Percentiles rank a stretch among this genome's conserved stretches.
These are phyloP conservation scores for Phytophthora brassicae DNA, from an alignment of 352 stramenopile species.

Conservation along the genomic window DNA sequence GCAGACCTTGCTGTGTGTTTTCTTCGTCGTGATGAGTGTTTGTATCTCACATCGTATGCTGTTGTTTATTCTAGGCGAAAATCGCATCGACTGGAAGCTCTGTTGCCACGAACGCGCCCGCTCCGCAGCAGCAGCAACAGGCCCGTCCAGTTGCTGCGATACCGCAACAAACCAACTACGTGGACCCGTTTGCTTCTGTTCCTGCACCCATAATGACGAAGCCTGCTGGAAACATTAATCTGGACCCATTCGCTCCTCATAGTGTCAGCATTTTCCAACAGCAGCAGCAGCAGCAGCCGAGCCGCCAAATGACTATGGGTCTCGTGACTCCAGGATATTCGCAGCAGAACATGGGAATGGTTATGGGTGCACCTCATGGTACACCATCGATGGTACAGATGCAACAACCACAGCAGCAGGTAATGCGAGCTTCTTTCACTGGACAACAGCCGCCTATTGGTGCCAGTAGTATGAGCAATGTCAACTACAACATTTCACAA, in stretches of 20 bases:
- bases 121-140: slow-evolving; percentile 26
- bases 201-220: slow-evolving; percentile 46
- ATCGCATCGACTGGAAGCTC: slow-evolving; percentile 22
- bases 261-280: slow-evolving; percentile 26
- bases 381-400: slow-evolving; percentile 24
- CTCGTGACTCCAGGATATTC: slow-evolving; percentile 30
- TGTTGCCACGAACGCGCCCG: not conserved
- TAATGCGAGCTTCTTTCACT: slow-evolving; percentile 20
- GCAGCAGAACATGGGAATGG: slow-evolving; percentile 19
- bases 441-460: slow-evolving; percentile 23
- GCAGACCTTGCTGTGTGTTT: too few relatives aligned
- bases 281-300: slow-evolving; percentile 27
- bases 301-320: slow-evolving; percentile 14
- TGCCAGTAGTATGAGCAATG: slow-evolving; percentile 26
- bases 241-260: slow-evolving; percentile 49
- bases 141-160: slow-evolving; percentile 12
- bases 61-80: slow-evolving; percentile 29
- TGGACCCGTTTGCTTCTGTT: slow-evolving; percentile 65
- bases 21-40: too few relatives aligned
- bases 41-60: slow-evolving; percentile 20
- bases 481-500: slow-evolving; percentile 85
- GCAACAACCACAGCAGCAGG: slow-evolving; percentile 34
- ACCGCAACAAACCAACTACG: slow-evolving; percentile 33
- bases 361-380: slow-evolving; percentile 24
- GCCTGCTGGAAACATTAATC: slow-evolving; percentile 47